phyloP scores from a whole-genome alignment of 1,139 yeast genomes.

The Candida anutae region DNA sequence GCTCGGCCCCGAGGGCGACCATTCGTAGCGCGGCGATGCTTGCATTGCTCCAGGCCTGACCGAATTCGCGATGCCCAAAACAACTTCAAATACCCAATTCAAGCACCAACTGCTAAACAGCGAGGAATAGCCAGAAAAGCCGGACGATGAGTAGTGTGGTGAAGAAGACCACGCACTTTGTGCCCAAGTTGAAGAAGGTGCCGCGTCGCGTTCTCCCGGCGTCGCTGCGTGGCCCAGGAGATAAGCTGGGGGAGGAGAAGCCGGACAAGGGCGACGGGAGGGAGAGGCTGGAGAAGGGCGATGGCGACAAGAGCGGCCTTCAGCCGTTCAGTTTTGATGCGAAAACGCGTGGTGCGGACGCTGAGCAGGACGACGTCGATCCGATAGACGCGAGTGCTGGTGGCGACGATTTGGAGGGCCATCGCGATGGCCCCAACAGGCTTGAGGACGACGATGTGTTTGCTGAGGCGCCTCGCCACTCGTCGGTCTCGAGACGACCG shows the following conservation, averaged over 20 bases:
- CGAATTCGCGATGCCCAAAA: neutral
- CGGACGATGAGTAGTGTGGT: constrained; percentile 43
- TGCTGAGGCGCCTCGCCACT: no score
- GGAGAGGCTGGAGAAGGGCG: neutral
- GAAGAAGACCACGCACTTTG: constrained; percentile 34
- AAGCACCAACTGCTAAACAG: no score
- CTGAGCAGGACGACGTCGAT: constrained; percentile 21
- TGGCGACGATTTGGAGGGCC: no score
- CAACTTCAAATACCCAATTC: neutral
- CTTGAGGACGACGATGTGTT: no score
- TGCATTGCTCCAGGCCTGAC: neutral
- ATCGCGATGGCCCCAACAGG: no score
- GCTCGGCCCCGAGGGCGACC: constrained; percentile 16
- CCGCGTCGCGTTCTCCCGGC: constrained; percentile 17
- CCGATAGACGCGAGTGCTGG: constrained; percentile 25
- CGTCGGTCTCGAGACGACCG: neutral
- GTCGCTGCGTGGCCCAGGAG: constrained; percentile 20
- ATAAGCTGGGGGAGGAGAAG: neutral
- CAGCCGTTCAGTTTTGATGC: constrained; percentile 4
- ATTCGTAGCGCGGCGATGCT: constrained; percentile 3
- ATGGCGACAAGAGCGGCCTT: constrained; percentile 2
- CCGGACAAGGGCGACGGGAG: neutral
- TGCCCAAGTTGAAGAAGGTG: constrained; percentile 31
- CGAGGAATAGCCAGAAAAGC: neutral
- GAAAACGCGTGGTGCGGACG: constrained; percentile 2